Conservation (phyloP, 495 filamentous ascomycete species). For the Aspergillus diversus region DNA sequence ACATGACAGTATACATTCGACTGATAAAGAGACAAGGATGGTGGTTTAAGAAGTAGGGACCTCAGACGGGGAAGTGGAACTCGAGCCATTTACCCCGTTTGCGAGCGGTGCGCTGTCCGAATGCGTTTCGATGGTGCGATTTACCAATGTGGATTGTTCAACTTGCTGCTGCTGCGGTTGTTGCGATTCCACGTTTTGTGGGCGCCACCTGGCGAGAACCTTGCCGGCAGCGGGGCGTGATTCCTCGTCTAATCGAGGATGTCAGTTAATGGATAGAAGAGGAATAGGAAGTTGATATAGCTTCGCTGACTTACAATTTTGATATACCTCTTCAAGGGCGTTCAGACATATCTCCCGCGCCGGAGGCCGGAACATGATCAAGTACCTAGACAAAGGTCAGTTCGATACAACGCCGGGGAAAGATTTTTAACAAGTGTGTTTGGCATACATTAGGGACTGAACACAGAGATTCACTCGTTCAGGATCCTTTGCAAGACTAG, state of each 20-base stretch:
- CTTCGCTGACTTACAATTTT: slow-evolving; percentile 50
- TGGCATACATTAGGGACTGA: slow-evolving; percentile 61
- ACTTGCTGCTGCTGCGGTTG: slow-evolving; percentile 7
- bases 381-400: slow-evolving; percentile 56
- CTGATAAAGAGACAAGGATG: background rate
- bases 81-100: slow-evolving; percentile 13
- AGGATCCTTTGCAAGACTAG: slow-evolving; percentile 84
- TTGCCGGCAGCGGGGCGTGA: slow-evolving; percentile 49
- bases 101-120: slow-evolving; percentile 1
- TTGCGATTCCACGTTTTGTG: slow-evolving; percentile 27
- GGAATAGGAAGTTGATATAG: background rate
- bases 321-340: slow-evolving; percentile 83
- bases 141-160: slow-evolving; percentile 22
- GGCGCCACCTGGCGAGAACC: slow-evolving; percentile 48
- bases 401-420: slow-evolving; percentile 1
- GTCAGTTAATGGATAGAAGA: slow-evolving; percentile 20
- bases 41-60: background rate
- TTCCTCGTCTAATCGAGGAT: slow-evolving; percentile 41
- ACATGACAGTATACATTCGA: background rate
- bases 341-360: slow-evolving; percentile 80
- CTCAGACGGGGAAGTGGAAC: background rate
- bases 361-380: slow-evolving; percentile 85
- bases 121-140: slow-evolving; percentile 17
- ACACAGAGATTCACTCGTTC: slow-evolving; percentile 69
- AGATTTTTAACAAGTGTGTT: background rate